Percentiles rank a stretch among this genome's conserved stretches.
phyloP scores from a whole-genome alignment of 495 filamentous ascomycete genomes.

The Tuber magnatum region DNA sequence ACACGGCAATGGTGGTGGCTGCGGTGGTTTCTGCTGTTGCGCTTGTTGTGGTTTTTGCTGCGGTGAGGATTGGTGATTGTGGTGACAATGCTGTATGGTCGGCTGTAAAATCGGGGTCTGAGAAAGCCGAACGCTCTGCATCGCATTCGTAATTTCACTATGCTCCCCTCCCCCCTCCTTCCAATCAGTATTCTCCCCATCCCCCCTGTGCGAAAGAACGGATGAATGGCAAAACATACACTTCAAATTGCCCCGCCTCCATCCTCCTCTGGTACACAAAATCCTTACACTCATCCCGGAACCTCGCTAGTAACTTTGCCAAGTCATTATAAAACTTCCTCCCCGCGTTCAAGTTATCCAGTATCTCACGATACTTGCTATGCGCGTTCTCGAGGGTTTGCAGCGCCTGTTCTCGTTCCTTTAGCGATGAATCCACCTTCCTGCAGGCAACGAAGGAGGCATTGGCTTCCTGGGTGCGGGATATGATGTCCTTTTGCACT shows the following conservation, averaged over 20 bases:
- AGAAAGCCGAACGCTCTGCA: conserved; percentile 55
- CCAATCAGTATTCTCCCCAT: conserved; percentile 4
- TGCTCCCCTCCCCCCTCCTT: not conserved
- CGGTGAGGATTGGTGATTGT: conserved; percentile 9
- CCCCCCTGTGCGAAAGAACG: not conserved
- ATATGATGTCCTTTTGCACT: conserved; percentile 66
- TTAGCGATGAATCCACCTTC: conserved; percentile 61
- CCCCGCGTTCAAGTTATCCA: conserved; percentile 78
- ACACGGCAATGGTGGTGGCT: conserved; percentile 11
- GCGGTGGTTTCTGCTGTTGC: conserved; percentile 2
- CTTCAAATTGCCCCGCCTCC: conserved; percentile 72
- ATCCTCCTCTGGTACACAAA: conserved; percentile 73
- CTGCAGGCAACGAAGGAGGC: conserved; percentile 62
- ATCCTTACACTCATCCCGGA: conserved; percentile 66
- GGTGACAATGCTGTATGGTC: conserved; percentile 42
- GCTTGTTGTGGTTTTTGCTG: conserved; percentile 16
- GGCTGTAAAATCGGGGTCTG: conserved; percentile 29
- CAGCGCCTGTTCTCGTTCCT: conserved; percentile 74
- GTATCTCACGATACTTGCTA: conserved; percentile 88
- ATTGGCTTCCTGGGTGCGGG: conserved; percentile 66
- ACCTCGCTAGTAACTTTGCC: conserved; percentile 69
- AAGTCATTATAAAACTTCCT: conserved; percentile 97
- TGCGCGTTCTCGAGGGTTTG: conserved; percentile 89
- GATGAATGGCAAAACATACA: conserved; percentile 44
- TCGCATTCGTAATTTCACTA: conserved; percentile 58